phyloP scores from a whole-genome alignment of 148 eudicot species.

The Amaranthus palmeri region DNA sequence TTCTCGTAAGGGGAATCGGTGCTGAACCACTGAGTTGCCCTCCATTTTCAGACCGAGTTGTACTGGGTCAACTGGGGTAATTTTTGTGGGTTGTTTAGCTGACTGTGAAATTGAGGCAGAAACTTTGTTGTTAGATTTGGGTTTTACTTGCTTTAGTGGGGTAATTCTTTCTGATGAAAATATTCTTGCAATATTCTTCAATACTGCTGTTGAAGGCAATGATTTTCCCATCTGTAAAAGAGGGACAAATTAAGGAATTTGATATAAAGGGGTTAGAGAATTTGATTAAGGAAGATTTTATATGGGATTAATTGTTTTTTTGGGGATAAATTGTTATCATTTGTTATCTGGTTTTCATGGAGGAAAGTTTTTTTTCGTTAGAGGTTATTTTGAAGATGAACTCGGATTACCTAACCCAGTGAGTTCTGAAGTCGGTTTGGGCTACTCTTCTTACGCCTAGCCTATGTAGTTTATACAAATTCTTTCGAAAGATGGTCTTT shows the following conservation, averaged over 20 bases:
- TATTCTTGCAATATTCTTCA: slow-evolving; percentile 34
- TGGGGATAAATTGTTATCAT: background rate
- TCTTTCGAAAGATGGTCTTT: no score
- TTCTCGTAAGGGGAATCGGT: slow-evolving; percentile 35
- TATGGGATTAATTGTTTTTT: background rate
- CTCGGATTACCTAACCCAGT: background rate
- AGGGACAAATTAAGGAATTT: background rate
- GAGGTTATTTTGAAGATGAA: background rate
- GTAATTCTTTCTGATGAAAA: slow-evolving; percentile 26
- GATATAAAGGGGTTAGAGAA: background rate
- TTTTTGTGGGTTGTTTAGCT: background rate
- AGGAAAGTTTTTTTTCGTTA: background rate
- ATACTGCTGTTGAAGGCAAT: slow-evolving; percentile 28
- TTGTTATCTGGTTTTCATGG: slow-evolving; percentile 27
- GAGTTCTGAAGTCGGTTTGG: background rate
- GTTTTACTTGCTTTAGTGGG: slow-evolving; percentile 27
- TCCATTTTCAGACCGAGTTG: slow-evolving; percentile 27
- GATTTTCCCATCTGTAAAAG: slow-evolving; percentile 36
- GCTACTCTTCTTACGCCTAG: no score
- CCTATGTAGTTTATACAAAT: no score
- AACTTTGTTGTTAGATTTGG: slow-evolving; percentile 15
- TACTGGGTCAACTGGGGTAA: slow-evolving; percentile 35
- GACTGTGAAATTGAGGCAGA: slow-evolving; percentile 5
- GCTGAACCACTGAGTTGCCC: slow-evolving; percentile 14
- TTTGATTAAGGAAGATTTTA: background rate